Conservation (phyloP, 75 land plant genomes). For the Cupressus sempervirens region DNA sequence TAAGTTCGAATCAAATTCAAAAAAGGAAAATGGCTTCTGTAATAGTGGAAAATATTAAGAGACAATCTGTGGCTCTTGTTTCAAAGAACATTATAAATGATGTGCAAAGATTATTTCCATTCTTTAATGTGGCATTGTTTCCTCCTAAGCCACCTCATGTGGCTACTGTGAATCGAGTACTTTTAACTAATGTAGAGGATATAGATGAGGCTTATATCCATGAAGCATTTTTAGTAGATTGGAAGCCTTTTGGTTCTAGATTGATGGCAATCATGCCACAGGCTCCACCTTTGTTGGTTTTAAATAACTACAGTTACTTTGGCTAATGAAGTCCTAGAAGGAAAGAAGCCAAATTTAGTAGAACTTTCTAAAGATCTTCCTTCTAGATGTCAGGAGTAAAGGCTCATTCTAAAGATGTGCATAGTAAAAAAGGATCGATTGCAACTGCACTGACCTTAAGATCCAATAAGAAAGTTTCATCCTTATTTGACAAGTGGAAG, state of each 20-base stretch:
- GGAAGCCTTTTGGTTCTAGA: constrained; percentile 32
- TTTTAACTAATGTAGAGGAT: constrained; percentile 38
- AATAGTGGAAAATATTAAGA: too few relatives aligned
- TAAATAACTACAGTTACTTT: neutral
- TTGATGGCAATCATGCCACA: constrained; percentile 22
- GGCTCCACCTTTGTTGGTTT: neutral
- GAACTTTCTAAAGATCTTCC: too few relatives aligned
- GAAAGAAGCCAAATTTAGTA: too few relatives aligned
- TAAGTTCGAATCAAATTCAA: too few relatives aligned
- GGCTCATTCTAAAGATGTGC: too few relatives aligned
- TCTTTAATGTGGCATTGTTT: constrained; percentile 73
- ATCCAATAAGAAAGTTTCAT: too few relatives aligned
- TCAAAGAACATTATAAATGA: constrained; percentile 58
- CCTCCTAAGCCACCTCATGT: constrained; percentile 90
- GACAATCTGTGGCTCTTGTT: constrained; percentile 74
- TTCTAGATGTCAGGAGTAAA: too few relatives aligned
- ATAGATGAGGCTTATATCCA: constrained; percentile 59
- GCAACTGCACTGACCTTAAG: too few relatives aligned
- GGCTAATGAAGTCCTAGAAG: neutral
- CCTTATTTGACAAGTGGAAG: too few relatives aligned
- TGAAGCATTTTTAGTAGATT: constrained; percentile 79
- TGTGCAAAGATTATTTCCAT: constrained; percentile 49
- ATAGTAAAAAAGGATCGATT: too few relatives aligned
- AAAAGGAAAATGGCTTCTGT: too few relatives aligned
- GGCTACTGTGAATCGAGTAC: constrained; percentile 62